These are phyloP conservation scores for Fusarium irregulare DNA, from an alignment of 2,329 filamentous ascomycete species.

Conservation along the genomic window DNA sequence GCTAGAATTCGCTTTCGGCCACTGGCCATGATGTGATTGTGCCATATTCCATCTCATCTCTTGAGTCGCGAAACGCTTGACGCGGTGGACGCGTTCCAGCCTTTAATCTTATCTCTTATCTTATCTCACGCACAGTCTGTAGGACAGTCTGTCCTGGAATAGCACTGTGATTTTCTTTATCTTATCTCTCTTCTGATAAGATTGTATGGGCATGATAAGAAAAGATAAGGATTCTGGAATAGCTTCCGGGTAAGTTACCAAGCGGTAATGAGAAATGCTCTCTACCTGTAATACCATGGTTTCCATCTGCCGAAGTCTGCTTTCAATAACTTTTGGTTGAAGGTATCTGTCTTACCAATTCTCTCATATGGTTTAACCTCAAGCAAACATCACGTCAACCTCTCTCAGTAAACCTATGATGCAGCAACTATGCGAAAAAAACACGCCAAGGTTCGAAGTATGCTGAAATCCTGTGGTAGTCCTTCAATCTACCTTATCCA, in stretches of 20 bases:
- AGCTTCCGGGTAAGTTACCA: background rate
- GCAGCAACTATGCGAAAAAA: background rate
- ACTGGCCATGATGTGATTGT: background rate
- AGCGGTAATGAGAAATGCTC: background rate
- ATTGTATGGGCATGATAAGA: too few relatives aligned
- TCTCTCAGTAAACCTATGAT: background rate
- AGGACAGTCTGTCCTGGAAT: rapidly evolving
- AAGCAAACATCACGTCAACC: background rate
- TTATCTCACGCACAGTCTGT: too few relatives aligned
- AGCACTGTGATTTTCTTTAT: background rate
- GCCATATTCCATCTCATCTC: background rate
- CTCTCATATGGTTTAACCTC: too few relatives aligned
- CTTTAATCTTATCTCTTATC: too few relatives aligned
- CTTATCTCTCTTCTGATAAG: background rate
- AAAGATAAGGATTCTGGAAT: background rate
- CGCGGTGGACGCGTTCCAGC: background rate
- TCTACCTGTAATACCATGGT: background rate
- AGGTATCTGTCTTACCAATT: too few relatives aligned
- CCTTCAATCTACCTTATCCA: rapidly evolving
- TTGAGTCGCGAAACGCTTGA: background rate
- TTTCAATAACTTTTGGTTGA: too few relatives aligned
- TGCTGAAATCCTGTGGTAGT: background rate
- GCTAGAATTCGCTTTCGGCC: background rate
- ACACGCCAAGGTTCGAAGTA: background rate
- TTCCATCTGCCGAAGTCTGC: too few relatives aligned